Base-by-base conservation (phyloP, 2,329 filamentous ascomycete species). In the Aspergillus calidoustus region DNA sequence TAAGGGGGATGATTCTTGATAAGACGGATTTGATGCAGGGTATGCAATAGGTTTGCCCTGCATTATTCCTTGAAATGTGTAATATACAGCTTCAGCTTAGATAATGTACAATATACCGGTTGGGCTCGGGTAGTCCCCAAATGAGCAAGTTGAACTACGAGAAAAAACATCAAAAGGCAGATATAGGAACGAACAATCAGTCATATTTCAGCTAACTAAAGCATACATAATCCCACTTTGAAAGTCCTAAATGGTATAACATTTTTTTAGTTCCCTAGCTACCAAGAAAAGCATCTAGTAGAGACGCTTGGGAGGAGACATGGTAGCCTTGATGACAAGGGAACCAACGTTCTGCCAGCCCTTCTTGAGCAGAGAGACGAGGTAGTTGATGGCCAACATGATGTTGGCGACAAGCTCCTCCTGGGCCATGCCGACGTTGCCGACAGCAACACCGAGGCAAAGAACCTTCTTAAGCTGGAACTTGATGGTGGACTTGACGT, bases 391-490 rank as follows among this genome's bases (percentile, higher is more conserved):
- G 84, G 94, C 88, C 86, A 99, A 85, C 95, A 99, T 99, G 85
- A 98, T 93, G 91, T 99, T 99, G 80, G 88, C 91, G 74, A 99
- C 90, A 73, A 99, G 86, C 87, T 97, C 92, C 79, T 99, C 95
- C 85, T 92, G 86, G 71, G 87, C 91, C 95, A 99, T 99, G 77
- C 90, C 93, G 76, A 99, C 95, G 84, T 99, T 97, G 80, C 95
- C 95, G 79, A 99, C 92, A 75, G 95, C 95, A 81, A 98, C 94
- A 91, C 94, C 95, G 89, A 99, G 93, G 89, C 95, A 99, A 75
- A 99, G 89, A 82, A 99, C 95, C 92, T 99, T 99, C 92, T 99
- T 99, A 79, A 99, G 88, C 89, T 99, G 93, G 91, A 99, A 99
- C 91, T 99, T 99, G 91, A 99, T 98, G 83, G 95, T 99, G 76